These are phyloP conservation scores for Penicillium polonicum DNA, from an alignment of 2,329 filamentous ascomycete genomes.

Conservation along the genomic window DNA sequence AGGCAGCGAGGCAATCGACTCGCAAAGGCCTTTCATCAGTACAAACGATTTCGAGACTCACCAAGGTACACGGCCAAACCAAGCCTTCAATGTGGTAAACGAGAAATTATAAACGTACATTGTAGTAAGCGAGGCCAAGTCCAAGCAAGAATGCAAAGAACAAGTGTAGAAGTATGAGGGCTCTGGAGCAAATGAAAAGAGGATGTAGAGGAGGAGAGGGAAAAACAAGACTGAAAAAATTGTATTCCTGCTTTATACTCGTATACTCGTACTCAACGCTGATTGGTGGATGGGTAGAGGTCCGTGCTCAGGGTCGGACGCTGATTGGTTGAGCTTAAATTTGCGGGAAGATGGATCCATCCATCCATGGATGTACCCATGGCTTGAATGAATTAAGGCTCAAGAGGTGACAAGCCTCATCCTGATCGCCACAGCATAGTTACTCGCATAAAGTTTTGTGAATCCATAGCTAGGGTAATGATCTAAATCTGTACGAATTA, in stretches of 20 bases:
- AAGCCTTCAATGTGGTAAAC: neutral
- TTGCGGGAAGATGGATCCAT: no score
- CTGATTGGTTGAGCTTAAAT: neutral
- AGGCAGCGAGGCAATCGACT: neutral
- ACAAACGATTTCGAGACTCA: neutral
- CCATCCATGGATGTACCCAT: neutral
- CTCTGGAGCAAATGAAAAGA: neutral
- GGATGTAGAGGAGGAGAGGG: no score
- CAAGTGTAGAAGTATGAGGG: neutral
- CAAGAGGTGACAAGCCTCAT: neutral
- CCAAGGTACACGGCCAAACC: neutral
- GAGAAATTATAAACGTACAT: neutral
- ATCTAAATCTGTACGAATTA: neutral
- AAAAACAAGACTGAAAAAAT: neutral
- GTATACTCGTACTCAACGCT: neutral
- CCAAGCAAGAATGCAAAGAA: neutral
- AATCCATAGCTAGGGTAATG: accelerated
- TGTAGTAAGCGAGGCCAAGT: neutral
- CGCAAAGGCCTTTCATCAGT: neutral
- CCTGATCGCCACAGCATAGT: neutral
- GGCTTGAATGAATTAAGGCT: accelerated
- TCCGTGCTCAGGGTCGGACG: neutral
- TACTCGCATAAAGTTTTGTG: accelerated
- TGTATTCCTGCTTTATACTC: neutral
- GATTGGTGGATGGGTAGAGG: neutral